These are phyloP conservation scores for Aspergillus texensis DNA, from an alignment of 2,329 filamentous ascomycete species.

Conservation along the genomic window DNA sequence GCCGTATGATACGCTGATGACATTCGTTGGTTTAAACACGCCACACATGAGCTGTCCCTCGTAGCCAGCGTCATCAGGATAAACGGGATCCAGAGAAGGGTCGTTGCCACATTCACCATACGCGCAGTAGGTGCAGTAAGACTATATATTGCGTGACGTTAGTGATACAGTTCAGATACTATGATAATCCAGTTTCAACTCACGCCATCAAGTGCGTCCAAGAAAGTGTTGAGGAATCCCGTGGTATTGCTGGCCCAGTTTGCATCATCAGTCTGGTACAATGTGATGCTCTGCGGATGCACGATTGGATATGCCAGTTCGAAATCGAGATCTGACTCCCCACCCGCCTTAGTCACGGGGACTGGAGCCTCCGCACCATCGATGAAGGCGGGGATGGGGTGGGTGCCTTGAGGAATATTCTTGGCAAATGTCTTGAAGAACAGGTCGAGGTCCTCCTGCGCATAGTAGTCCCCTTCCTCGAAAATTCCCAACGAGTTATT, in stretches of 20 bases:
- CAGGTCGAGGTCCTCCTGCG: constrained; percentile 9
- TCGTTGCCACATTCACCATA: constrained; percentile 10
- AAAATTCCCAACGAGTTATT: constrained; percentile 11
- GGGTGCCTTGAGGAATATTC: constrained; percentile 7
- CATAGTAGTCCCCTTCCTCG: constrained; percentile 12
- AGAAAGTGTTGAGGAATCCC: constrained; percentile 10
- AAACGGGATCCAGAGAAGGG: constrained; percentile 6
- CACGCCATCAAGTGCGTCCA: constrained; percentile 11
- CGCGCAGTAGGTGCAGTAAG: constrained; percentile 10
- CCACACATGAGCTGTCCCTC: constrained; percentile 11
- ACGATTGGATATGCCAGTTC: constrained; percentile 10
- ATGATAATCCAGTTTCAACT: background rate
- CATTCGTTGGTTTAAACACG: constrained; percentile 10
- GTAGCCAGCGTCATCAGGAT: constrained; percentile 7
- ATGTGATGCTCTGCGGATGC: constrained; percentile 6
- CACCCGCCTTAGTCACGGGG: background rate
- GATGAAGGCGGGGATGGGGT: constrained; percentile 10
- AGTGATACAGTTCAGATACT: background rate
- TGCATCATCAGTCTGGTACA: constrained; percentile 8
- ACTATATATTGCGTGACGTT: background rate
- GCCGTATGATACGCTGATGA: constrained; percentile 11
- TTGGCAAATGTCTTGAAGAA: constrained; percentile 5
- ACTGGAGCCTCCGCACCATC: constrained; percentile 8
- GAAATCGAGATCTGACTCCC: constrained; percentile 11
- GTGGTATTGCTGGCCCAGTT: constrained; percentile 3